Evolutionary conservation across 106 monocot species (phyloP).

Genomic region (Allium cepa): DNA sequence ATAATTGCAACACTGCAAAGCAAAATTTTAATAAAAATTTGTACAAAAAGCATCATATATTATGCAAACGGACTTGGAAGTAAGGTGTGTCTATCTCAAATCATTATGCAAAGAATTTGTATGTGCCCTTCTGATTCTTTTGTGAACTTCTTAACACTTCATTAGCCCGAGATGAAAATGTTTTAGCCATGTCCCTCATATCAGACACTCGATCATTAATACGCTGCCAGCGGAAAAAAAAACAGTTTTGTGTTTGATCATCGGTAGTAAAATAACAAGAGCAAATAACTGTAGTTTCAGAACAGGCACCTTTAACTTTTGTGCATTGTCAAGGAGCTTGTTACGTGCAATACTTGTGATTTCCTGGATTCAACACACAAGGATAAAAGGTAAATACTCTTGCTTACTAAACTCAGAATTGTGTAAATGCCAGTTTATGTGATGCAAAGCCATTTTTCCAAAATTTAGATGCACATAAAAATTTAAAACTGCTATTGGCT

Average conservation of each 20-base stretch:
- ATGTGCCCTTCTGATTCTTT: conserved; percentile 5
- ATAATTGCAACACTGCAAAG: background rate
- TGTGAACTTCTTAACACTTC: conserved; percentile 31
- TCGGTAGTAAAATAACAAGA: too few relatives aligned
- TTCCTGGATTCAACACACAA: conserved; percentile 7
- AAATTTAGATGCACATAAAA: background rate
- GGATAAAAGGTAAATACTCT: background rate
- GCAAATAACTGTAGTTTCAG: background rate
- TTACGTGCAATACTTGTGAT: conserved; percentile 30
- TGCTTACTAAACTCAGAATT: too few relatives aligned
- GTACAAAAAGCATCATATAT: too few relatives aligned
- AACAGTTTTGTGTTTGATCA: too few relatives aligned
- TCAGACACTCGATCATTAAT: conserved; percentile 39
- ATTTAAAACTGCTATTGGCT: too few relatives aligned
- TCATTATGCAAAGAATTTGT: background rate
- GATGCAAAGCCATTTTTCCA: background rate
- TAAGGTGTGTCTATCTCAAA: background rate
- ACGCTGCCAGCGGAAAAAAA: conserved; percentile 12
- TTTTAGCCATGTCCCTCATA: conserved; percentile 58
- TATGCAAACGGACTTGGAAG: too few relatives aligned
- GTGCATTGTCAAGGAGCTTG: conserved; percentile 53
- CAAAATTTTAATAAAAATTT: background rate
- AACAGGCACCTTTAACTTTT: conserved; percentile 52
- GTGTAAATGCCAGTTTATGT: background rate
- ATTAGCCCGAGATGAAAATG: conserved; percentile 68